phyloP scores from a whole-genome alignment of 2,329 filamentous ascomycete genomes.

The Tolypocladium paradoxum region DNA sequence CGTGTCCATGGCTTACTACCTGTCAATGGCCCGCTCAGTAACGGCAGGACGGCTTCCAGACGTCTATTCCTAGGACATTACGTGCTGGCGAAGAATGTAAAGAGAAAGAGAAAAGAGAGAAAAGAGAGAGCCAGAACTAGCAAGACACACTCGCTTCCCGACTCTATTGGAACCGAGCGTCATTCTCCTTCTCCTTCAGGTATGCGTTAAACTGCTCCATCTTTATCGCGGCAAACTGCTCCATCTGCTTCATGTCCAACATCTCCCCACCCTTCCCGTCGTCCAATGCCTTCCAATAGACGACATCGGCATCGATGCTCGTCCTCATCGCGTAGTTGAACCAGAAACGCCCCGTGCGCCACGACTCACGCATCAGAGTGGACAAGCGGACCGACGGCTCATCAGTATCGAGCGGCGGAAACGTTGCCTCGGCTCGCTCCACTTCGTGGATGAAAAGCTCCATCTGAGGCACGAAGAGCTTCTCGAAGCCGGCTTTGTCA shows the following conservation, averaged over 20 bases:
- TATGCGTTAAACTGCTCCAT: constrained; percentile 19
- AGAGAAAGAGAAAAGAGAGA: no score
- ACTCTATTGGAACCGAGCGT: no score
- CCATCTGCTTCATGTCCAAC: constrained; percentile 16
- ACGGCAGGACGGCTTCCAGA: no score
- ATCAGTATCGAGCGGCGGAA: no score
- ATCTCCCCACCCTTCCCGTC: constrained; percentile 7
- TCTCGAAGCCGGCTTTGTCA: constrained; percentile 11
- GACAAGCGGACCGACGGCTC: constrained; percentile 3
- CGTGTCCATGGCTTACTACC: no score
- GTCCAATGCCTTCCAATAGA: constrained; percentile 20
- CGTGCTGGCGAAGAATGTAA: no score
- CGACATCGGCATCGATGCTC: constrained; percentile 22
- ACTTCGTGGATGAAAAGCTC: constrained; percentile 25
- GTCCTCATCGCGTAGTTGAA: constrained; percentile 23
- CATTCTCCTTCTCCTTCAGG: constrained; percentile 9
- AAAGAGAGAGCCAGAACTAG: no score
- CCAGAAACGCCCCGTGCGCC: constrained; percentile 8
- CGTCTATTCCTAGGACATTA: no score
- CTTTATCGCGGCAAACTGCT: constrained; percentile 14
- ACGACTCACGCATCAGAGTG: constrained; percentile 22
- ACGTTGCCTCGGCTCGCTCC: constrained; percentile 13
- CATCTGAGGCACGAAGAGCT: constrained; percentile 19
- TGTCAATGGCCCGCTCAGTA: no score
- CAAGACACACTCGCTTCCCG: no score